Evolutionary conservation across 2,329 filamentous ascomycete species (phyloP), one percentile per base, ranked within the genome.

Genomic region (Xylaria hypoxylon): DNA sequence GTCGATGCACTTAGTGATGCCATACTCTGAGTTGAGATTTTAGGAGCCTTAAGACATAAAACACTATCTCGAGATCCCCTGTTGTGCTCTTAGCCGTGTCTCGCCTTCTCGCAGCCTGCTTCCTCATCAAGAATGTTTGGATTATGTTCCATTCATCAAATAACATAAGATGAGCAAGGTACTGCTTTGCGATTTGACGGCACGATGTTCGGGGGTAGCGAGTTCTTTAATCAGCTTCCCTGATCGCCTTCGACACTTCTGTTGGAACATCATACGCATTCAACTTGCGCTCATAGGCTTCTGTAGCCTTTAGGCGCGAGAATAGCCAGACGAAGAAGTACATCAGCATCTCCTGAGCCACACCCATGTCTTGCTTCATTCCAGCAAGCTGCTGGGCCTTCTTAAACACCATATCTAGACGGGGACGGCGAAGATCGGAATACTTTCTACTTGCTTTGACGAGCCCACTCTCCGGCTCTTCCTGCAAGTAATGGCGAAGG

Each of bases 311-410:
- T 5, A 67, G 45, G n/a, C 38, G 31, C 2, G 67, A 64, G 38
- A 64, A 56, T 38, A 67, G 57, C 67, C 64, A 69, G 24, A 69
- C 35, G 17, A 67, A 64, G 19, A 67, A 56, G 48, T 69, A 69
- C 64, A 67, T 69, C n/a, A 69, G 11, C 67, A 67, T 69, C 35
- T 69, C 67, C 28, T 67, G 52, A 33, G 60, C 5, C 5, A 69
- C 1, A 7, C 53, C 35, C 67, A 64, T 67, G 53, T 69, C 67
- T n/a, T 69, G 60, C 40, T 69, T 69, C 64, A 69, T 67, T 8
- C 60, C 64, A 15, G 67, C 61, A 53, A 69, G 60, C 22, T 69
- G 64, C 50, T 69, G 67, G 22, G 67, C 64, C 50, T 65, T 63
- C 52, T 67, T 67, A 33, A 64, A 67, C 31, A 69, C 67, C 60